Evolutionary conservation across 352 stramenopile species (phyloP), one percentile per base, ranked within the genome.

Genomic region (Globisporangium solare): DNA sequence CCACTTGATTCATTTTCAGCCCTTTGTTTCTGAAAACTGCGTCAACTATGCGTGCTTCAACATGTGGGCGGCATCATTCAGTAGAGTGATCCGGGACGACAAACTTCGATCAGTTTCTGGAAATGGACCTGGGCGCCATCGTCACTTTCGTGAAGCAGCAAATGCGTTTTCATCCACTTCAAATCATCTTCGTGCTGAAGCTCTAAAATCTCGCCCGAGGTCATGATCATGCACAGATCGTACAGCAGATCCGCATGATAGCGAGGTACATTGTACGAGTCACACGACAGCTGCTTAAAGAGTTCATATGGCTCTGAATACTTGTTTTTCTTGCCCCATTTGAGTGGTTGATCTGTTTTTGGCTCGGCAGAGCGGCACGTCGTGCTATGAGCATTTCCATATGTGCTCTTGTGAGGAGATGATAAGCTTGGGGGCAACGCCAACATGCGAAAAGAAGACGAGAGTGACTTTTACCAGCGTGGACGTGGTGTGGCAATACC

Each of bases 131-230:
- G 39, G 13, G 39, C 39, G 7, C 3, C 39, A n/a, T 11, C 39
- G 7, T 43, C 39, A n/a, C 39, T 43, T 43, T 43, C 39, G 7
- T 43, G 39, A 15, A 43, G 39, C 39, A 43, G 10, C 17, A 43
- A 43, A 43, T 43, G 39, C 2, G 39, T 43, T 43, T 43, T 43
- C 39, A 43, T 43, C 84, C 84, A 94, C n/a, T 79, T 70, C 58
- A 95, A 85, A 53, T 86, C 76, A 37, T 76, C 68, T 21, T 66
- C 66, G 37, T 64, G 76, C 47, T 68, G 68, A 43, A 95, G 74
- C 67, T 95, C 83, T 3, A 83, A 83, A 40, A 92, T 92, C 21
- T 79, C 79, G 18, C 77, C 88, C 3, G 74, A 88, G 13, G 92
- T 63, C 2, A 82, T 79, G 39, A 93, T 65, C 45, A 88, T 63